Base-by-base conservation (phyloP, 2,329 filamentous ascomycete species). In the Trichothecium sympodiale region DNA sequence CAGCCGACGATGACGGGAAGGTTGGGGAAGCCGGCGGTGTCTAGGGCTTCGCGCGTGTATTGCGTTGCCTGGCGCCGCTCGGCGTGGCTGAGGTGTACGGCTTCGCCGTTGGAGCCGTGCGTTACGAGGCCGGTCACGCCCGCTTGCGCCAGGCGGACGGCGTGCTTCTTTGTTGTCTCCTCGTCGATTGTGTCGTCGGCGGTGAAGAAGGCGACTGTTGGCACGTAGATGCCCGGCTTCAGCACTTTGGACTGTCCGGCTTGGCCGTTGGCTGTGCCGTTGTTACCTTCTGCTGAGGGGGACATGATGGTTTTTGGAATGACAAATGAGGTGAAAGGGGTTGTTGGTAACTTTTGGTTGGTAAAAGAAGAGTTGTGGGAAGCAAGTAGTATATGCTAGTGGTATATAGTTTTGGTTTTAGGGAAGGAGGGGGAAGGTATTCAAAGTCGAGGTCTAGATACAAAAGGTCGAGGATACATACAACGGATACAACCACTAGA, bases 21-120 rank as follows among this genome's bases (percentile, higher is more conserved):
- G 18, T 65, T 55, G 3, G 56, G 46, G 46, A 67, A 73, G 7
- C 74, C 71, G 16, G 67, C 64, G 14, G 66, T 60, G 46, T 78
- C 67, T 7, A 83, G 62, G 15, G 75, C 75, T 40, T 67, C 62
- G 14, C 77, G 70, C 3, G 77, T 81, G 16, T 71, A 64, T 36
- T 59, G 60, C n/a, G 74, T 81, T 43, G 84, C 65, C 36, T 67
- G 59, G 35, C 71, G 68, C 33, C 80, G 69, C 55, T 85, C 80
- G n/a, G 69, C 64, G 43, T 71, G 73, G 35, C 72, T 71, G 8
- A 84, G 64, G 49, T 84, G 79, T 3, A 80, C 77, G 1, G 80
- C 80, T 59, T 85, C 81, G 47, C 80, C 81, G 50, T 84, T 85
- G 47, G 76, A 81, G 28, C 80, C 79, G 53, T 83, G 79, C 4